Evolutionary conservation across 306 rosid species (phyloP).

Genomic region (Cicer pinnatifidum): DNA sequence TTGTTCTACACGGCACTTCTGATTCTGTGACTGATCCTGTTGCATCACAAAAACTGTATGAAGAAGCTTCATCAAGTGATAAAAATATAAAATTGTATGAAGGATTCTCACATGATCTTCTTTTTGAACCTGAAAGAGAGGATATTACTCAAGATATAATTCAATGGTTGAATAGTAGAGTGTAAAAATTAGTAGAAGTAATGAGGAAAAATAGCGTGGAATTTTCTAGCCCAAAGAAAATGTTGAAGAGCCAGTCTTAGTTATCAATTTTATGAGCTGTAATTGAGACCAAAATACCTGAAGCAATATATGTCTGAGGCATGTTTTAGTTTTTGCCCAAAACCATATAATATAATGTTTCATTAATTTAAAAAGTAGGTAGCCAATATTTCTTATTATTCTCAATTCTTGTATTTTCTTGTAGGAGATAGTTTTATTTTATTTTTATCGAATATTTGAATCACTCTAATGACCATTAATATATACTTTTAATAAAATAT

Average conservation of each 20-base stretch:
- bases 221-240: slow-evolving; percentile 1
- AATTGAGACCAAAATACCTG: slow-evolving; percentile 6
- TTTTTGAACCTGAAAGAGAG: slow-evolving; percentile 84
- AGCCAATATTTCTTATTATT: not conserved
- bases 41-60: slow-evolving; percentile 69
- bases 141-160: slow-evolving; percentile 58
- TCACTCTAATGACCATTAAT: no score
- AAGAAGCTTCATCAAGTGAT: slow-evolving; percentile 77
- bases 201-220: not conserved
- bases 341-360: slow-evolving; percentile 20
- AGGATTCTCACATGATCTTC: slow-evolving; percentile 80
- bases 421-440: not conserved
- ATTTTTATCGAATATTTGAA: no score
- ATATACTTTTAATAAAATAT: no score
- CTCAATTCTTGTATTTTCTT: not conserved
- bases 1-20: slow-evolving; percentile 85
- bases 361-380: not conserved
- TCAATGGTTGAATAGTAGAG: slow-evolving; percentile 74
- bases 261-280: slow-evolving; percentile 24
- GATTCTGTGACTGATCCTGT: slow-evolving; percentile 82
- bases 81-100: slow-evolving; percentile 72
- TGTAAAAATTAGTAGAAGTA: slow-evolving; percentile 46
- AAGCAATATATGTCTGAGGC: slow-evolving; percentile 3
- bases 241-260: not conserved
- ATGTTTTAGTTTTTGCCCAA: slow-evolving; percentile 27